These are phyloP conservation scores for Oxytropis ochrocephala DNA, from an alignment of 306 rosid species.

Conservation along the genomic window DNA sequence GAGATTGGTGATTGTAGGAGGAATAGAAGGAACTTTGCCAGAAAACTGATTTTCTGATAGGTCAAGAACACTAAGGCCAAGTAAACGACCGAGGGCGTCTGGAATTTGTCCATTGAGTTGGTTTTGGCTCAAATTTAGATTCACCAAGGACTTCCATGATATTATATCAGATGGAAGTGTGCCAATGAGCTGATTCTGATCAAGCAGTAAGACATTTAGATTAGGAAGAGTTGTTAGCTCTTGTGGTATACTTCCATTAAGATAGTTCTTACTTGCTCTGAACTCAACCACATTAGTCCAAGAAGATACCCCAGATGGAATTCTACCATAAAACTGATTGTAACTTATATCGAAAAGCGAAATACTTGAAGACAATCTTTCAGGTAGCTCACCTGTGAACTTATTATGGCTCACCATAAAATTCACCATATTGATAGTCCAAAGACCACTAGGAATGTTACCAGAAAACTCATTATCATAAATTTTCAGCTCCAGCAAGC, in stretches of 20 bases:
- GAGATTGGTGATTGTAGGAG: constrained; percentile 20
- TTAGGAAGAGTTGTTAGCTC: constrained; percentile 41
- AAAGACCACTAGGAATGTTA: constrained; percentile 54
- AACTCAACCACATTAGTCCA: constrained; percentile 42
- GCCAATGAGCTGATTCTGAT: constrained; percentile 45
- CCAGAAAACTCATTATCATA: constrained; percentile 41
- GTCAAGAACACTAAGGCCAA: constrained; percentile 43
- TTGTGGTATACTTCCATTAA: constrained; percentile 50
- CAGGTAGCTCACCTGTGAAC: constrained; percentile 54
- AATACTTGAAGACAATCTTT: constrained; percentile 32
- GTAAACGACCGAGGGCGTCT: constrained; percentile 24
- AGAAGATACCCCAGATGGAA: constrained; percentile 48
- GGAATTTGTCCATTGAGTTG: constrained; percentile 53
- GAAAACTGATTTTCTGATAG: constrained; percentile 60
- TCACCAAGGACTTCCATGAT: constrained; percentile 39
- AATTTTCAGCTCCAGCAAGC: constrained; percentile 22
- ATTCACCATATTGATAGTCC: constrained; percentile 38
- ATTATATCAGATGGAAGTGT: constrained; percentile 35
- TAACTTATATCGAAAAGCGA: constrained; percentile 35
- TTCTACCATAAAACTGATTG: constrained; percentile 52
- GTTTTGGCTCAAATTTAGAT: constrained; percentile 42
- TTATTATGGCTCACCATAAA: constrained; percentile 36
- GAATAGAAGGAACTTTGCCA: constrained; percentile 47
- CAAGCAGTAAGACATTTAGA: constrained; percentile 32
- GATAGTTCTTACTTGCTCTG: constrained; percentile 42